These are phyloP conservation scores for Verticillium dahliae DNA, from an alignment of 2,329 filamentous ascomycete species.

Conservation along the genomic window DNA sequence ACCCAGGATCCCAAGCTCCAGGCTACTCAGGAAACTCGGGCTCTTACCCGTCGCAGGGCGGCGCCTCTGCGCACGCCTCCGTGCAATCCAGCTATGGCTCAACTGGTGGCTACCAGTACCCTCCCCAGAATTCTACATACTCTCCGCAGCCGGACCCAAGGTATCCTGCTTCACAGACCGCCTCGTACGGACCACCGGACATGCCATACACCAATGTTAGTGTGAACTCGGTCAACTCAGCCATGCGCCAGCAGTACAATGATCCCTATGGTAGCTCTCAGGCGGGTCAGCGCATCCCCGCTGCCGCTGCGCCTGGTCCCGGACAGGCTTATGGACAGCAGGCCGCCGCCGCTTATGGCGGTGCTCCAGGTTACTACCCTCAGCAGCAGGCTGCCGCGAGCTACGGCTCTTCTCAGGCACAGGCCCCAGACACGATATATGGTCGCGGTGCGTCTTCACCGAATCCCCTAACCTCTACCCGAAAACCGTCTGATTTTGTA, in stretches of 20 bases:
- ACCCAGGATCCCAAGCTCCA: constrained; percentile 42
- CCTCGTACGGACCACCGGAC: constrained; percentile 6
- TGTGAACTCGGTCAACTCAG: neutral
- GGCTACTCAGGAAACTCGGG: constrained; percentile 41
- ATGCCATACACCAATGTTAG: constrained; percentile 8
- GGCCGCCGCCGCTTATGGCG: constrained; percentile 4
- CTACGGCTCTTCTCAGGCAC: constrained; percentile 13
- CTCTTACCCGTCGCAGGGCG: constrained; percentile 18
- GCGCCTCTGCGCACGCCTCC: constrained; percentile 3
- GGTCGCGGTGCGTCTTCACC: constrained; percentile 53
- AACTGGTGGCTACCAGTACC: constrained; percentile 13
- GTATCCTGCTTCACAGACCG: constrained; percentile 10
- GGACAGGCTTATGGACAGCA: constrained; percentile 11
- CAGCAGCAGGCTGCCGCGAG: constrained; percentile 2
- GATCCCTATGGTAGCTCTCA: constrained; percentile 8
- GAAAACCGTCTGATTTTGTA: constrained; percentile 38
- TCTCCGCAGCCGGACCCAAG: constrained; percentile 9
- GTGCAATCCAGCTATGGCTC: constrained; percentile 18
- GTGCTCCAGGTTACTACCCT: constrained; percentile 20
- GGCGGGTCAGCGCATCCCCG: constrained; percentile 6
- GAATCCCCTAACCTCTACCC: constrained; percentile 4
- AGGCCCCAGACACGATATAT: constrained; percentile 47
- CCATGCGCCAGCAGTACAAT: neutral
- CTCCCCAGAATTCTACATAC: constrained; percentile 8
- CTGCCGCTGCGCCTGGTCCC: constrained; percentile 7